These are phyloP conservation scores for Dictyostelium citrinum DNA, from an alignment of 78 protist genomes.

Conservation along the genomic window DNA sequence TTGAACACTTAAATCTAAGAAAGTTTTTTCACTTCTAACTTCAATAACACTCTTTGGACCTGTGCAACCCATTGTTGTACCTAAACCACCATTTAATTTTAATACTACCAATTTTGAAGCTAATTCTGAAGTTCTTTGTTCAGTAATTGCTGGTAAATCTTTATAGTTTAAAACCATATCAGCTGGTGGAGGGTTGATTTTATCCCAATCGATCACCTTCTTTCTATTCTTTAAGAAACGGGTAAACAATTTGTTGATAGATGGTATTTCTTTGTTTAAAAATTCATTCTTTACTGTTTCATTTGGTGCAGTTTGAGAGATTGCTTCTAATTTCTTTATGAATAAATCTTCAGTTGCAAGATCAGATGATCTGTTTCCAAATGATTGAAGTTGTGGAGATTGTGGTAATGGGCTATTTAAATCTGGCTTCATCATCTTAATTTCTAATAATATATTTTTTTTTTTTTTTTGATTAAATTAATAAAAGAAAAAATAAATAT, in stretches of 20 bases:
- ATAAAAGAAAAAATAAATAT: not conserved
- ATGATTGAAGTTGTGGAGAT: slow-evolving; percentile 75
- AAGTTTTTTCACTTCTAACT: slow-evolving; percentile 88
- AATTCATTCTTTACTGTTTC: slow-evolving; percentile 42
- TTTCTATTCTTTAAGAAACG: slow-evolving; percentile 77
- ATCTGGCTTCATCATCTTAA: slow-evolving; percentile 56
- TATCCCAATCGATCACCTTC: slow-evolving; percentile 80
- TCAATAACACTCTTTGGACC: slow-evolving; percentile 95
- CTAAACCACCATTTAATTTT: slow-evolving; percentile 99
- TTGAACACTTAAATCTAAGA: slow-evolving; percentile 94
- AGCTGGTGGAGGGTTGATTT: slow-evolving; percentile 72
- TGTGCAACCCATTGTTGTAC: slow-evolving; percentile 99
- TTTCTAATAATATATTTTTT: not conserved
- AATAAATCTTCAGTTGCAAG: slow-evolving; percentile 47
- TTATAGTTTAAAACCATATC: slow-evolving; percentile 65
- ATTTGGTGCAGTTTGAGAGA: slow-evolving; percentile 56
- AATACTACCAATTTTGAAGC: slow-evolving; percentile 88
- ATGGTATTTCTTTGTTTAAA: slow-evolving; percentile 53
- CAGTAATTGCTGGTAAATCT: slow-evolving; percentile 31
- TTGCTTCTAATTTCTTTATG: slow-evolving; percentile 12
- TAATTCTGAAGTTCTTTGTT: slow-evolving; percentile 48
- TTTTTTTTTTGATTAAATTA: not conserved
- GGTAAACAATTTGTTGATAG: slow-evolving; percentile 56
- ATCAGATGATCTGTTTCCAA: slow-evolving; percentile 61
- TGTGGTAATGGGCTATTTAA: slow-evolving; percentile 67